phyloP scores from a whole-genome alignment of 768 basidiomycete species.

The Holtermannia corniformis region DNA sequence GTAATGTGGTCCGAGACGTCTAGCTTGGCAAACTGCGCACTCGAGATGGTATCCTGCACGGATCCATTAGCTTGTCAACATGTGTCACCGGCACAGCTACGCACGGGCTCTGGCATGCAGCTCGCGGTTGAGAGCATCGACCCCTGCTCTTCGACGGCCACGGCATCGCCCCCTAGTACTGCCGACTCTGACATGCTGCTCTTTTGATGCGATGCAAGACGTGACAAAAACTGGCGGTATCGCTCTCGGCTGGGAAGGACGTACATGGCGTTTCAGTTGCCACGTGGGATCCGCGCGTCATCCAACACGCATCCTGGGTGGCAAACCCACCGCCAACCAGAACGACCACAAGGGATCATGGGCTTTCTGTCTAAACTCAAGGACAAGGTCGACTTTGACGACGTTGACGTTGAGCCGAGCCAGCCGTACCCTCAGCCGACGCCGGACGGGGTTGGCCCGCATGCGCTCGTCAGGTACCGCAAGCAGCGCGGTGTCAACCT shows the following conservation, averaged over 20 bases:
- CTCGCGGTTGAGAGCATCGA: slow-evolving; percentile 29
- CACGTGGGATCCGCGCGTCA: too few species aligned
- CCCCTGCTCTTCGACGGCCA: slow-evolving; percentile 35
- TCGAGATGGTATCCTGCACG: slow-evolving; percentile 36
- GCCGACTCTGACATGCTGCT: neutral
- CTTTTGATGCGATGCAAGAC: too few species aligned
- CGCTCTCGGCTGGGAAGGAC: too few species aligned
- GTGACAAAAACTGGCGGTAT: too few species aligned
- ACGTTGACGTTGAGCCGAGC: neutral
- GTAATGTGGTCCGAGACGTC: neutral
- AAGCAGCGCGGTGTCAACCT: slow-evolving; percentile 75
- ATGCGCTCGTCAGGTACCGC: slow-evolving; percentile 54
- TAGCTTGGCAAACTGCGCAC: slow-evolving; percentile 9
- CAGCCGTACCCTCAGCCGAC: neutral
- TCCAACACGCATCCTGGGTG: too few species aligned
- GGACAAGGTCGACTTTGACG: slow-evolving; percentile 14
- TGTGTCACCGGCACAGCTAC: neutral
- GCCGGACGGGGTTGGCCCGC: slow-evolving; percentile 9
- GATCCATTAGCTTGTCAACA: neutral
- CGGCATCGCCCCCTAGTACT: neutral
- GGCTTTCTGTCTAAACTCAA: slow-evolving; percentile 36
- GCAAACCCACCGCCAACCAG: too few species aligned
- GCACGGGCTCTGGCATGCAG: slow-evolving; percentile 29
- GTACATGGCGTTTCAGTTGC: too few species aligned
- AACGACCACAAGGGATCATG: slow-evolving; percentile 22